phyloP scores from a whole-genome alignment of 257 asterid species.

The Hygrophila difformis region DNA sequence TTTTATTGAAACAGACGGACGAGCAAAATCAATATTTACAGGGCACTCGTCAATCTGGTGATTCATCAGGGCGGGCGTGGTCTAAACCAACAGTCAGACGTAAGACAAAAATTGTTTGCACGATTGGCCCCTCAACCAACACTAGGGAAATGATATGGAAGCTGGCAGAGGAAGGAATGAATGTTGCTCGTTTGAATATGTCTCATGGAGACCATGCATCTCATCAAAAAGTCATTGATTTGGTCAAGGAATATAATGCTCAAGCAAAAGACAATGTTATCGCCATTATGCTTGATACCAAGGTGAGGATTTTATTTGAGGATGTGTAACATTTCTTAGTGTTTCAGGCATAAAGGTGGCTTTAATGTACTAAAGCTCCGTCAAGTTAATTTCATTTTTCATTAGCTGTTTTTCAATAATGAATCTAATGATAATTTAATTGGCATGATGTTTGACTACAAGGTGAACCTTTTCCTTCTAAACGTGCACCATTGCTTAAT shows the following conservation, averaged over 20 bases:
- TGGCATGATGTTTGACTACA: slow-evolving; percentile 96
- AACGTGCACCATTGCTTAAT: background rate
- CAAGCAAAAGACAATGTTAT: slow-evolving; percentile 88
- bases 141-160: slow-evolving; percentile 96
- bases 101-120: slow-evolving; percentile 95
- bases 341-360: too few species aligned
- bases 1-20: slow-evolving; percentile 34
- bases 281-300: slow-evolving; percentile 97
- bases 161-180: slow-evolving; percentile 98
- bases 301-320: slow-evolving; percentile 38
- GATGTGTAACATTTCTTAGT: background rate
- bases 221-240: slow-evolving; percentile 93
- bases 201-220: slow-evolving; percentile 98
- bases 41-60: slow-evolving; percentile 48
- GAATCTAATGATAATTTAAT: slow-evolving; percentile 83
- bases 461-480: slow-evolving; percentile 40
- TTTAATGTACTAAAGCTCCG: too few species aligned
- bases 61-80: slow-evolving; percentile 49
- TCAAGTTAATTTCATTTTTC: too few species aligned
- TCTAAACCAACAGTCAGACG: slow-evolving; percentile 81
- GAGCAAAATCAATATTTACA: slow-evolving; percentile 46
- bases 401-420: too few species aligned
- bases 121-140: slow-evolving; percentile 94
- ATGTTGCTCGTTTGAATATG: slow-evolving; percentile 95
- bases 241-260: slow-evolving; percentile 90